Percentiles rank a stretch among this genome's conserved stretches.
Conservation (phyloP, 164 flowering plant species). For the Malania oleifera region DNA sequence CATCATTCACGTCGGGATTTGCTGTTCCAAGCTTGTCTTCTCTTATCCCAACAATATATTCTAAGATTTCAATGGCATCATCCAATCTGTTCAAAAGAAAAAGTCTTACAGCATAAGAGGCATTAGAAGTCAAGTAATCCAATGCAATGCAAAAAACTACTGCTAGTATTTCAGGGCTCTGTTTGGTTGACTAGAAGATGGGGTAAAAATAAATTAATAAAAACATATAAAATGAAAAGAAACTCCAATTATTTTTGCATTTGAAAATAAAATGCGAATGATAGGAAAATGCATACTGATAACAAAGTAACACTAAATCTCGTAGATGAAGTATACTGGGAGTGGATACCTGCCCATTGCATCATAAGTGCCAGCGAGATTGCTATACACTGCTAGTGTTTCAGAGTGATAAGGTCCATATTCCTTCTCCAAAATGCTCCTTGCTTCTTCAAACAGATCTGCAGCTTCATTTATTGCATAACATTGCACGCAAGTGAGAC, state of each 20-base stretch:
- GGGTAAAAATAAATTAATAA: no score
- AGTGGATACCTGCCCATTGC: constrained; percentile 64
- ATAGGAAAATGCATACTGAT: neutral
- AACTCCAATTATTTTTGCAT: no score
- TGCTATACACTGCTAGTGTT: constrained; percentile 48
- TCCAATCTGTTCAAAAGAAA: constrained; percentile 32
- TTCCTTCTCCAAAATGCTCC: constrained; percentile 39
- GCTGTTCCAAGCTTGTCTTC: constrained; percentile 77
- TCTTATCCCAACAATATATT: constrained; percentile 50
- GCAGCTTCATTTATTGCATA: constrained; percentile 44
- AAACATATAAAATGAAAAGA: no score
- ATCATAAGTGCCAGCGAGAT: constrained; percentile 58
- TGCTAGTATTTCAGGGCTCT: no score
- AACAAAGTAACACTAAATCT: no score
- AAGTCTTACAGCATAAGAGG: neutral
- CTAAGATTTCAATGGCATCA: constrained; percentile 62
- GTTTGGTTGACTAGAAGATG: no score
- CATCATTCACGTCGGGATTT: constrained; percentile 60
- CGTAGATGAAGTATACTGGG: no score
- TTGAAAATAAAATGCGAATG: no score
- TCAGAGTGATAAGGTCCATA: constrained; percentile 52
- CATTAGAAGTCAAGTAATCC: no score
- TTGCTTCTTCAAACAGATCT: constrained; percentile 49
- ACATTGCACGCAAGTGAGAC: constrained; percentile 48
- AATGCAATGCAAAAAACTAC: no score